A percentile compares a stretch with the other conserved stretches of the same genome.
Evolutionary conservation across 2,329 filamentous ascomycete species (phyloP).

Genomic region (Xylariaceae sp.): DNA sequence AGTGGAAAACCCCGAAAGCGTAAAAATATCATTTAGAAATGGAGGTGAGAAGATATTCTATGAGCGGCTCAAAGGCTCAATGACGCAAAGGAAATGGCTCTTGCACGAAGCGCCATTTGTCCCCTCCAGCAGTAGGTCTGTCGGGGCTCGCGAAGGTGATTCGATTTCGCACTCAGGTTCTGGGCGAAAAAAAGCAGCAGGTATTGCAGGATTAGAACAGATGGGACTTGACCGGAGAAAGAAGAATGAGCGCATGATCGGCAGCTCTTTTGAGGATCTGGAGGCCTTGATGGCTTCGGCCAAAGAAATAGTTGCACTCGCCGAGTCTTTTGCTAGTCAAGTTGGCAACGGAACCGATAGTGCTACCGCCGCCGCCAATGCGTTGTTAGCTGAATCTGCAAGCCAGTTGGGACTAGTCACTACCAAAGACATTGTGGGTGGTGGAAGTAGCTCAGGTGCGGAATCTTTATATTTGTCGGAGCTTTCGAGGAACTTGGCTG

Average conservation of each 20-base stretch:
- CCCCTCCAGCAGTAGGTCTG: conserved; percentile 56
- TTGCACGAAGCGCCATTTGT: conserved; percentile 85
- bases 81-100: conserved; percentile 95
- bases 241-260: conserved; percentile 91
- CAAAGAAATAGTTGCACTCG: conserved; percentile 91
- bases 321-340: conserved; percentile 79
- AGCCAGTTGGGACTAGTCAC: conserved; percentile 85
- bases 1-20: conserved; percentile 64
- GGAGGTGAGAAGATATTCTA: conserved; percentile 89
- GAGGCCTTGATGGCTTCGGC: conserved; percentile 97
- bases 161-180: conserved; percentile 26
- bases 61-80: conserved; percentile 80
- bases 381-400: conserved; percentile 75
- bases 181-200: conserved; percentile 62
- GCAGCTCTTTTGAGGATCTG: conserved; percentile 90
- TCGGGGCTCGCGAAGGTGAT: conserved; percentile 36
- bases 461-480: conserved; percentile 89
- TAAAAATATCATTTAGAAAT: conserved; percentile 88
- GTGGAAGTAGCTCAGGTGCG: conserved; percentile 59
- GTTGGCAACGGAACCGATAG: conserved; percentile 53
- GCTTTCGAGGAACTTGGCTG: conserved; percentile 77
- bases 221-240: conserved; percentile 79
- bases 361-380: conserved; percentile 67
- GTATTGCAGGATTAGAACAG: conserved; percentile 89
- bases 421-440: conserved; percentile 87